Evolutionary conservation across 768 basidiomycete genomes (phyloP), one percentile per base, ranked within the genome.

Genomic region (Megacollybia marginata): DNA sequence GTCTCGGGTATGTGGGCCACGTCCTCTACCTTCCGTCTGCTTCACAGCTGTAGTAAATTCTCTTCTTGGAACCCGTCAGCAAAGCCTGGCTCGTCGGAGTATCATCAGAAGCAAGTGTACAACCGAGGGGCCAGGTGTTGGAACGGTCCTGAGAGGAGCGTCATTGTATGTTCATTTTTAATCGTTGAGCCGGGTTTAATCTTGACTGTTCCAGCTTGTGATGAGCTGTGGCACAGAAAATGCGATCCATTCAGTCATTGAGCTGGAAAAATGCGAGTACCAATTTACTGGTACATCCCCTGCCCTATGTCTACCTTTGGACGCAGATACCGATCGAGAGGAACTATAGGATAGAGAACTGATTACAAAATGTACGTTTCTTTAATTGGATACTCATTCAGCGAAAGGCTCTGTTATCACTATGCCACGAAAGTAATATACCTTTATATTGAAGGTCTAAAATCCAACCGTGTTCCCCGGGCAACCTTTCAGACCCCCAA

Each of bases 211-310:
- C 12, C 42, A 94, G 89, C 77, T 99, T 28, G 69, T 89, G 44
- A 67, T 96, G 48, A 71, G 80, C 2, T 99, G 96, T 57, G 96
- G 92, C 5, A 82, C 76, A 1, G 86, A 93, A 59, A 97, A 97
- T 59, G 76, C 74, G 4, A 65, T 99, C 33, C 66, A 85, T 12
- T 77, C 82, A 1, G 82, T 97, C 5, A 75, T 77, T 42, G 96
- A 99, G 68, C 76, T 94, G 16, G 93, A 98, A 67, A 97, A 97
- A 70, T 98, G 95, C 69, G 92, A 94, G 65, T 97, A 97, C 59
- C 81, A 85, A 60, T 79, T 92, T 59, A 89, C 82, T 9, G 92
- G 78, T 19, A 93, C 90, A 33, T 79, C 81, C 0, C 93, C 93
- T 10, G 92, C 92, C 1, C 65, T 96, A 48, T 97, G 93, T 62